Conservation (phyloP, 1,284 basidiomycete species). For the Heterobasidion annosum region DNA sequence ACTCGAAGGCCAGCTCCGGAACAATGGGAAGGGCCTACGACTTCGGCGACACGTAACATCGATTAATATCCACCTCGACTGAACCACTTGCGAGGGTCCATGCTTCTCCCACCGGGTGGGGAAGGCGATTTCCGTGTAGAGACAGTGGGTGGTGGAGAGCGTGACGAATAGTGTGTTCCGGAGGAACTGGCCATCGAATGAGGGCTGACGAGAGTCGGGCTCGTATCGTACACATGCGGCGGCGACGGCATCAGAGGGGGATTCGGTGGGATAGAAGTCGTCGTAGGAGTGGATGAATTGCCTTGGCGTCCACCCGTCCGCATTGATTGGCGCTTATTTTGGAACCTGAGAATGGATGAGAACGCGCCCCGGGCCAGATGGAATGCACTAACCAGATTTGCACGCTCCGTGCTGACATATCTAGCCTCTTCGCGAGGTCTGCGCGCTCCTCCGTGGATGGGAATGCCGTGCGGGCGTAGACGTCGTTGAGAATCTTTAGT, state of each 20-base stretch:
- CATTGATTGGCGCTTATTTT: slow-evolving; percentile 77
- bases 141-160: slow-evolving; percentile 6
- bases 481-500: slow-evolving; percentile 71
- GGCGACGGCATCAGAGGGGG: slow-evolving; percentile 14
- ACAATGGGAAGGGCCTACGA: background rate
- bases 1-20: background rate
- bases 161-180: slow-evolving; percentile 6
- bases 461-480: slow-evolving; percentile 71
- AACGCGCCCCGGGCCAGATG: slow-evolving; percentile 5
- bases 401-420: slow-evolving; percentile 77
- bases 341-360: slow-evolving; percentile 47
- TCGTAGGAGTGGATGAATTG: slow-evolving; percentile 26
- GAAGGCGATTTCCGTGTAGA: slow-evolving; percentile 6
- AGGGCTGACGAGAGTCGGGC: slow-evolving; percentile 4
- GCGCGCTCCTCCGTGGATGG: slow-evolving; percentile 79
- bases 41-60: background rate
- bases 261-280: slow-evolving; percentile 32
- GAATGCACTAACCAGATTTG: slow-evolving; percentile 63
- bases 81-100: slow-evolving; percentile 7
- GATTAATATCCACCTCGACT: background rate
- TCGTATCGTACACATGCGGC: slow-evolving; percentile 1
- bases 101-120: background rate
- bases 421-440: slow-evolving; percentile 62
- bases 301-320: slow-evolving; percentile 64
- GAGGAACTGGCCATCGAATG: slow-evolving; percentile 4